Evolutionary conservation across 192 early-diverging fungal species (phyloP), one percentile per base, ranked within the genome.

Genomic region (Haplosporangium gracile): DNA sequence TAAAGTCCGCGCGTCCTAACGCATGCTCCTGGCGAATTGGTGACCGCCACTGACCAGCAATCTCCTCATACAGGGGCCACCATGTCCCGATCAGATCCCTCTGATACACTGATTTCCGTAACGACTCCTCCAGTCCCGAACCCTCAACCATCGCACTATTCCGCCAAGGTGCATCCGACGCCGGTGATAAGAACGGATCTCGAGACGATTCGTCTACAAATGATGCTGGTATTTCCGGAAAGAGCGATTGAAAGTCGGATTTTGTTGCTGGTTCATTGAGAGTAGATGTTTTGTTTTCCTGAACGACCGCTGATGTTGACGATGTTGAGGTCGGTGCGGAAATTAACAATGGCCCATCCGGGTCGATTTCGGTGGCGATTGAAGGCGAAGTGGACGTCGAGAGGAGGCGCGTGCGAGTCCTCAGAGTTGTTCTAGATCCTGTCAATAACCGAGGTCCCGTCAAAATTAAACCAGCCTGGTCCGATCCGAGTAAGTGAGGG

Each of bases 1-100:
- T 32, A 70, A 86, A 86, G 40, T 86, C 84, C 0, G 63, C 57
- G 11, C 75, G 75, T 9, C 15, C 43, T n/a, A 86, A 68, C 11
- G 70, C 78, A 24, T 60, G 71, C 34, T 51, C 38, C 24, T 24
- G 32, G 22, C 29, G 72, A 45, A 8, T 22, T 24, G 70, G 18
- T 34, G 18, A n/a, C 29, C 75, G 76, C 84, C 84, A 78, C 26
- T 74, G 49, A 4, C 5, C n/a, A 5, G 84, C 75, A 0, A 81
- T 49, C 42, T 77, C 20, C 15, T 86, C 79, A 22, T 86, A 86
- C 51, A 81, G 16, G 16, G 84, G 79, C 84, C 84, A 86, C 84
- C 84, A 86, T 45, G 42, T 73, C 2, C 40, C 22, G 24, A 86
- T 78, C 16, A 79, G 72, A 15, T 81, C 84, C 0, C 79, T 70